Conservation (phyloP, 805 yeast genomes). For the Wickerhamomyces tratensis region DNA sequence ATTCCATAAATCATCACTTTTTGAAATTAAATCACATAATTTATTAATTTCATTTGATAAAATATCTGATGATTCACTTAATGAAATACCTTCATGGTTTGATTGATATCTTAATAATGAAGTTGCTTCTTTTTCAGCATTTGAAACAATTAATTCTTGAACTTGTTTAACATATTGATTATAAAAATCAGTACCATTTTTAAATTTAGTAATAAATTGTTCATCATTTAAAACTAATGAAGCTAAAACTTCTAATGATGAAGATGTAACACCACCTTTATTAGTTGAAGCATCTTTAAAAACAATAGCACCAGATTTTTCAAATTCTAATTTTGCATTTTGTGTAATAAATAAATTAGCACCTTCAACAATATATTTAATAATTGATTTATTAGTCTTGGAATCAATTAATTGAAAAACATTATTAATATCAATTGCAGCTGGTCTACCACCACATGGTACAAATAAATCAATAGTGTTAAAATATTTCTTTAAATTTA, state of each 20-base stretch:
- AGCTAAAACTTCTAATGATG: slow-evolving; percentile 90
- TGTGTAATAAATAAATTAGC: slow-evolving; percentile 95
- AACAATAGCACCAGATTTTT: slow-evolving; percentile 76
- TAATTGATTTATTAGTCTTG: slow-evolving; percentile 63
- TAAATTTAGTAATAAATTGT: slow-evolving; percentile 69
- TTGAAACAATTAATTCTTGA: slow-evolving; percentile 61
- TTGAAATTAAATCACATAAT: slow-evolving; percentile 76
- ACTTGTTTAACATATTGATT: slow-evolving; percentile 77
- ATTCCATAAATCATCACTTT: slow-evolving; percentile 77
- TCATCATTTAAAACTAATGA: slow-evolving; percentile 85
- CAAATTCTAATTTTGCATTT: slow-evolving; percentile 80
- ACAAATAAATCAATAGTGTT: slow-evolving; percentile 75
- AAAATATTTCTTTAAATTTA: slow-evolving; percentile 54
- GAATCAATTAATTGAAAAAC: slow-evolving; percentile 62
- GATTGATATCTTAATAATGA: slow-evolving; percentile 70
- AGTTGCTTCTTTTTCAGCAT: slow-evolving; percentile 80
- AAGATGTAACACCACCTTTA: slow-evolving; percentile 98
- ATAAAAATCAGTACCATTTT: slow-evolving; percentile 66
- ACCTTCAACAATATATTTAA: slow-evolving; percentile 93
- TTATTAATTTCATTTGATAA: slow-evolving; percentile 77
- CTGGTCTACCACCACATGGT: slow-evolving; percentile 99
- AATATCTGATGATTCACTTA: slow-evolving; percentile 68
- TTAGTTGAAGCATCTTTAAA: slow-evolving; percentile 96
- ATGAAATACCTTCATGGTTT: slow-evolving; percentile 50
- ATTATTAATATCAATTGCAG: slow-evolving; percentile 82